A percentile compares a stretch with the other conserved stretches of the same genome.
Conservation (phyloP, 208 protist genomes). For the Tritrichomonas musculus region DNA sequence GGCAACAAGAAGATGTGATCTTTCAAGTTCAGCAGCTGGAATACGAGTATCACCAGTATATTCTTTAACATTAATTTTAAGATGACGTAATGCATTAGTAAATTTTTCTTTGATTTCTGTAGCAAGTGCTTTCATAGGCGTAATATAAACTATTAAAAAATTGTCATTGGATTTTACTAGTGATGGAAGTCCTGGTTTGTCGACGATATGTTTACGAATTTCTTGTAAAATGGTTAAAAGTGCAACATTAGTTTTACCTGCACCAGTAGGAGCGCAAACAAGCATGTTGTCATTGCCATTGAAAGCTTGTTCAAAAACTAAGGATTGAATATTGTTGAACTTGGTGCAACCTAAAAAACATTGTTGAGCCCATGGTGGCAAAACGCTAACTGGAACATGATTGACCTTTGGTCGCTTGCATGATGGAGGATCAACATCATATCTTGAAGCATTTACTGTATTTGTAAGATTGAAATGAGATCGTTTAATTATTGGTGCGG, state of each 20-base stretch:
- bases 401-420: not conserved
- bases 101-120: slow-evolving; percentile 97
- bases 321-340: slow-evolving; percentile 1
- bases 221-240: slow-evolving; percentile 92
- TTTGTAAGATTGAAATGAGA: not conserved
- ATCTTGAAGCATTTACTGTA: not conserved
- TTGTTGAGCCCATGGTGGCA: slow-evolving; percentile 67
- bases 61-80: slow-evolving; percentile 65
- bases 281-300: slow-evolving; percentile 9
- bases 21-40: slow-evolving; percentile 82
- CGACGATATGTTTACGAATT: slow-evolving; percentile 49
- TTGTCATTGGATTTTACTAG: not conserved
- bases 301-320: not conserved
- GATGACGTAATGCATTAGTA: slow-evolving; percentile 66
- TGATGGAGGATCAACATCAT: not conserved
- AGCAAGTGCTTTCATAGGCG: slow-evolving; percentile 99
- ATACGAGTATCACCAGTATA: slow-evolving; percentile 92
- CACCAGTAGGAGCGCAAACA: slow-evolving; percentile 81
- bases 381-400: slow-evolving; percentile 57
- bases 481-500: not conserved
- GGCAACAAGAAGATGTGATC: slow-evolving; percentile 76
- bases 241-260: slow-evolving; percentile 99
- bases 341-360: not conserved
- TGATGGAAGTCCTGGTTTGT: not conserved
- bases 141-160: slow-evolving; percentile 98